Evolutionary conservation across 129 eudicot species (phyloP), one percentile per base, ranked within the genome.

Genomic region (Saussurea involucrata): DNA sequence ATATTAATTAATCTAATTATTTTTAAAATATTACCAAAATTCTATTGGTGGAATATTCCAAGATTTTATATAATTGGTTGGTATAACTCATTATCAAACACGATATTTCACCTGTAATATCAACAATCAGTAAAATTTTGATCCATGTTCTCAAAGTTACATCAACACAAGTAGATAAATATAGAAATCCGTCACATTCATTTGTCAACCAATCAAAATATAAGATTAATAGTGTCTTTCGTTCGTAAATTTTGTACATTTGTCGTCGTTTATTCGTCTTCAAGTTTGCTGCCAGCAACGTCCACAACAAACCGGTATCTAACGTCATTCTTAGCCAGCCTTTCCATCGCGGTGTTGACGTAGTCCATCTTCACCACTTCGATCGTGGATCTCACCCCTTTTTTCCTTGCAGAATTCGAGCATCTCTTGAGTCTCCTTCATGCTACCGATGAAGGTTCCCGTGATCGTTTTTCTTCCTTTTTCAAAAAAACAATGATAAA

Each of bases 391-490:
- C 83, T 77, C 36, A 91, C 68, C 28, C 83, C 87, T 73, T 91
- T 91, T 91, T 1, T 88, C 97, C 28, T 82, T 85, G 87, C 98
- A 95, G 63, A 95, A 95, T 13, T 89, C 86, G 1, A 95, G 92
- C 94, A 91, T 82, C 78, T 95, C 98, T 69, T 91, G 90, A 0
- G 90, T 86, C 84, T 95, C 97, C 79, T 83, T 95, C 87, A 91
- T 95, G 90, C 98, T 91, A 27, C 98, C 98, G 2, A 95, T 86
- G 64, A 95, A 91, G 79, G 92, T 95, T 22, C 98, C 98, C 7
- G 97, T 91, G 68, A 95, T 95, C 24, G 80, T 85, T 73, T 91
- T 95, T 83, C 98, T 86, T 71, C 96, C 98, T 95, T 22, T 49
- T 29, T 22, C 4, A 31, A 69, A 65, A 3, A 53, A 3, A 22